phyloP scores from a whole-genome alignment of 2,329 filamentous ascomycete genomes.

The Claviceps purpurea region DNA sequence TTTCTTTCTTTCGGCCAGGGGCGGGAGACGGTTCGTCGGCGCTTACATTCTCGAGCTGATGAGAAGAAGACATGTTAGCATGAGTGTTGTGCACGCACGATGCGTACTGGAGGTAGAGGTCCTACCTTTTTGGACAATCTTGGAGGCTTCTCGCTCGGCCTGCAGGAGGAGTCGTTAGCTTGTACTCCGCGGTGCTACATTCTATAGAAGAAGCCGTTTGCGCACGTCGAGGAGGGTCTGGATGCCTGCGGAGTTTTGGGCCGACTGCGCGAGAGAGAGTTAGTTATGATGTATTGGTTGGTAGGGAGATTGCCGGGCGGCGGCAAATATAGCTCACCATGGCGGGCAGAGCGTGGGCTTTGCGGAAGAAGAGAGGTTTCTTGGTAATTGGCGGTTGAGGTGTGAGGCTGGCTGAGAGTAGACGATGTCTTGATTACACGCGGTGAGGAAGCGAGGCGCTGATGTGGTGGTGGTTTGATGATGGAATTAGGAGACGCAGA shows the following conservation, averaged over 20 bases:
- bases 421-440: neutral
- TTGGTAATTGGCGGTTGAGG: neutral
- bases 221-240: conserved; percentile 96
- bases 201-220: conserved; percentile 1
- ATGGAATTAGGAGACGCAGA: neutral
- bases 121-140: conserved; percentile 92
- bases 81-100: neutral
- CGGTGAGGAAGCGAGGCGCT: neutral
- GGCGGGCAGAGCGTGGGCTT: neutral
- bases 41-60: no score
- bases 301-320: neutral
- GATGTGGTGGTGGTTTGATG: neutral
- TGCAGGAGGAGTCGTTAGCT: conserved; percentile 23
- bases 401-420: neutral
- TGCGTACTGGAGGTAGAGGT: neutral
- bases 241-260: conserved; percentile 96
- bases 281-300: neutral
- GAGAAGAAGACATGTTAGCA: no score
- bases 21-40: no score
- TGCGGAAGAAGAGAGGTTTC: neutral
- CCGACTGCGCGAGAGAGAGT: conserved; percentile 49
- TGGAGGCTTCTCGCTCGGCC: conserved; percentile 96
- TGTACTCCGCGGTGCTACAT: neutral
- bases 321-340: conserved; percentile 4
- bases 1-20: neutral